Base-by-base conservation (phyloP, 805 yeast species). In the Starmera amethionina region DNA sequence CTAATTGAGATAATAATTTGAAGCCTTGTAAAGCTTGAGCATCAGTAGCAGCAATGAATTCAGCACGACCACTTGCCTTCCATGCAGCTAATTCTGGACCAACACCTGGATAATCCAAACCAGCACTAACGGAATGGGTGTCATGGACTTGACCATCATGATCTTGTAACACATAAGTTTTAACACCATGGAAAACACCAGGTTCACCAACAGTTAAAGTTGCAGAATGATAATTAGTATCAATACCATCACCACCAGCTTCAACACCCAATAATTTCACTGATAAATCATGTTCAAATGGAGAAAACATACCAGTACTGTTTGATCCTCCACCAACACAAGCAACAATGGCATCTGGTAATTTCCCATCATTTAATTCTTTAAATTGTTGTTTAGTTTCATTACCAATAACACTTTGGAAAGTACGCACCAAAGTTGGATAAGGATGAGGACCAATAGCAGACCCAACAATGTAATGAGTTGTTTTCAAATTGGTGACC, bases 321-420 rank as follows among this genome's bases (percentile, higher is more conserved):
- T 93, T 93, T 15, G 96, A 87, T 41, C 99, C 99, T 56, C 99
- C 99, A 55, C 99, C 99, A 38, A 93, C 98, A 72, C 99, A 93
- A 2, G 99, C 99, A 46, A 93, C 96, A 34, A 93, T 78, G 15
- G 89, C 87, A 55, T 93, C 85, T 37, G 98, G 98, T 48, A 93
- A 71, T 54, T 77, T 80, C 33, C 95, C 95, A 45, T 76, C 67
- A 61, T 85, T 87, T 51, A 82, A 66, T 49, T 74, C 77, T 49
- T 75, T 77, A 67, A 89, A 89, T 66, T 93, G 96, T 61, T 84
- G 81, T 64, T 85, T 88, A 36, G 96, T 85, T 68, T 93, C 99
- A 39, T 78, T 72, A 52, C 99, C 99, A 63, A 93, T 93, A 30
- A 93, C 94, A 59, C 89, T 77, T 72, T 93, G 99, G 87, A 93